Conservation (phyloP, 1,284 basidiomycete genomes). For the Fomes fomentarius region DNA sequence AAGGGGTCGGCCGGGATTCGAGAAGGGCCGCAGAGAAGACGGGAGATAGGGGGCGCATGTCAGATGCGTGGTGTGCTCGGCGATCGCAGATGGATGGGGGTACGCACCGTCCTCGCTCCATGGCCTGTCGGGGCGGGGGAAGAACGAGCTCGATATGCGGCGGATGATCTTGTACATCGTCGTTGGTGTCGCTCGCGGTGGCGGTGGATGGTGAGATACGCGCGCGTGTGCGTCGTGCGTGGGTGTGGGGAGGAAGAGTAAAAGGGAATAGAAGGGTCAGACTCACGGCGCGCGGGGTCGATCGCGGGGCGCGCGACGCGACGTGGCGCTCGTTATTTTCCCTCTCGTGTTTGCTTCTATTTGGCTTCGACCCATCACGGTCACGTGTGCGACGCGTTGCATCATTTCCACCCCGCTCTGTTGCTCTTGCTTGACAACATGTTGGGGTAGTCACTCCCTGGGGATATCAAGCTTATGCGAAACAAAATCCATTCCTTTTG, state of each 20-base stretch:
- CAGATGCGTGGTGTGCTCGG: constrained; percentile 22
- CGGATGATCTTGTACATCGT: constrained; percentile 71
- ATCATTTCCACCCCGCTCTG: not conserved
- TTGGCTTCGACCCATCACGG: constrained; percentile 16
- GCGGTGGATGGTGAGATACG: not conserved
- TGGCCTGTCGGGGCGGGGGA: constrained; percentile 69
- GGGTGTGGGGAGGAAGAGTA: not conserved
- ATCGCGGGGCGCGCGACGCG: constrained; percentile 24
- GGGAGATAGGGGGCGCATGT: constrained; percentile 14
- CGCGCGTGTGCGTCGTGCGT: constrained; percentile 1
- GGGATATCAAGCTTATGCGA: too few relatives aligned
- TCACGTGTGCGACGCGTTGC: constrained; percentile 17
- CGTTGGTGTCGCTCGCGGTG: not conserved
- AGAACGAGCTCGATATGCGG: constrained; percentile 70
- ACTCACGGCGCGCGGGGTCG: constrained; percentile 14
- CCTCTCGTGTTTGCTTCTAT: constrained; percentile 19
- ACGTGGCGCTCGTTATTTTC: constrained; percentile 19
- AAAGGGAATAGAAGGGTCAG: not conserved
- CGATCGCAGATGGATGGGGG: constrained; percentile 11
- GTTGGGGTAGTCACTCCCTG: not conserved
- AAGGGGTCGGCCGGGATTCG: not conserved
- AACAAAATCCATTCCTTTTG: not conserved
- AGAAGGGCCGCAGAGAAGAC: constrained; percentile 22
- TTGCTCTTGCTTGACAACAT: not conserved
- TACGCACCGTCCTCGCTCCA: constrained; percentile 76